Base-by-base conservation (phyloP, 306 rosid species). In the Notholithocarpus densiflorus region DNA sequence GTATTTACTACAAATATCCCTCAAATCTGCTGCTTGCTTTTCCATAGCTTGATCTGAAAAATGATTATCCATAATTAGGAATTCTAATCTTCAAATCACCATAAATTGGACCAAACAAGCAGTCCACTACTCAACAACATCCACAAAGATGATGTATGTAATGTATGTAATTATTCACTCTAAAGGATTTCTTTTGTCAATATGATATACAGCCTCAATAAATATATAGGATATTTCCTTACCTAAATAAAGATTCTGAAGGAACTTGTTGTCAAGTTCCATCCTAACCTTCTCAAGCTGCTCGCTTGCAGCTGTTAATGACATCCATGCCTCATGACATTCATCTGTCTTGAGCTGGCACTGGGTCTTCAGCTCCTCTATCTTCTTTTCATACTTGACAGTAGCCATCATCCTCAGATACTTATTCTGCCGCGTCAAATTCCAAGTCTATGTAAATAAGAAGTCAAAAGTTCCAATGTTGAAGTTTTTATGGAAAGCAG, bases 271-370 rank as follows among this genome's bases (percentile, higher is more conserved):
- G 71, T 80, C 84, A 11, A 80, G 80, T 68, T 80, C 80, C 79
- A 80, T 75, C 52, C 62, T 68, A 54, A 80, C 60, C 15, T 80
- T 71, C 70, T 66, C 62, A 27, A 80, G 70, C 75, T 68, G 76
- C 77, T 74, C 26, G 20, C 69, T 80, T 56, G 80, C 79, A 19
- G 79, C 55, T 14, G 64, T 80, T 64, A 80, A 60, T 27, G 75
- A 80, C 84, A 80, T 80, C 80, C 84, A 80, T 2, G 84, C 84
- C 74, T 80, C 84, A 19, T 80, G 75, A 34, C 80, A 80, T 80
- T 80, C 84, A 75, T 68, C 71, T 68, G 72, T 48, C 62, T 80
- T 80, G 20, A 74, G 53, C 60, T 80, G 79, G 73, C 74, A 80
- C 65, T 11, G 23, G 26, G 18, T 68, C 70, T 68, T 75, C 52